phyloP scores from a whole-genome alignment of 257 asterid species.

The Solanum habrochaites region DNA sequence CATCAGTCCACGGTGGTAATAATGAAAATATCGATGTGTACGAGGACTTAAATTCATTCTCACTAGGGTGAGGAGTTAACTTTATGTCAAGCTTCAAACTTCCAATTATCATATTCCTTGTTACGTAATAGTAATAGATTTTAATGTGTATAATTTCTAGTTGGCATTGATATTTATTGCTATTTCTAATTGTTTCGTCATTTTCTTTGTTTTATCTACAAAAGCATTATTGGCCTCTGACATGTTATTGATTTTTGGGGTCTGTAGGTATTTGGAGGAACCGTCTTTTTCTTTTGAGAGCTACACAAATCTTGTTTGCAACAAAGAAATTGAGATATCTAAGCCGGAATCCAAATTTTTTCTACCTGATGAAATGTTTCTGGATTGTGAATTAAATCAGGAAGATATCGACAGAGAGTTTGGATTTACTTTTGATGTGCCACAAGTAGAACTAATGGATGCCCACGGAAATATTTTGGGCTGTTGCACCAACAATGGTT shows the following conservation, averaged over 20 bases:
- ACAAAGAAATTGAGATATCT: background rate
- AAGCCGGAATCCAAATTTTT: background rate
- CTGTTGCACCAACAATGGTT: background rate
- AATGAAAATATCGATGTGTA: background rate
- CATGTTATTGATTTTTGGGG: background rate
- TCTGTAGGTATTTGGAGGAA: slow-evolving; percentile 1
- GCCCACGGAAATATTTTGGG: background rate
- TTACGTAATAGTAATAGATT: background rate
- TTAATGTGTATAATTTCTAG: background rate
- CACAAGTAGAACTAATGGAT: background rate
- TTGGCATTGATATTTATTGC: background rate
- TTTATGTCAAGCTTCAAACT: background rate
- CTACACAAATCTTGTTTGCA: background rate
- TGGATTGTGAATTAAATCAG: background rate
- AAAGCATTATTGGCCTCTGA: background rate
- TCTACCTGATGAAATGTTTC: background rate
- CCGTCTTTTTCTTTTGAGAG: background rate
- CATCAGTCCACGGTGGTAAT: background rate
- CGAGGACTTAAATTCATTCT: background rate
- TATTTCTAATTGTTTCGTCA: background rate
- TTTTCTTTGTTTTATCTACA: background rate
- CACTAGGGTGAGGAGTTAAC: background rate
- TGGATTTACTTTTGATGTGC: slow-evolving; percentile 1
- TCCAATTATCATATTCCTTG: background rate
- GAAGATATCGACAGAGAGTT: background rate